Conservation (phyloP, 2,329 filamentous ascomycete genomes). For the Ciborinia camelliae region DNA sequence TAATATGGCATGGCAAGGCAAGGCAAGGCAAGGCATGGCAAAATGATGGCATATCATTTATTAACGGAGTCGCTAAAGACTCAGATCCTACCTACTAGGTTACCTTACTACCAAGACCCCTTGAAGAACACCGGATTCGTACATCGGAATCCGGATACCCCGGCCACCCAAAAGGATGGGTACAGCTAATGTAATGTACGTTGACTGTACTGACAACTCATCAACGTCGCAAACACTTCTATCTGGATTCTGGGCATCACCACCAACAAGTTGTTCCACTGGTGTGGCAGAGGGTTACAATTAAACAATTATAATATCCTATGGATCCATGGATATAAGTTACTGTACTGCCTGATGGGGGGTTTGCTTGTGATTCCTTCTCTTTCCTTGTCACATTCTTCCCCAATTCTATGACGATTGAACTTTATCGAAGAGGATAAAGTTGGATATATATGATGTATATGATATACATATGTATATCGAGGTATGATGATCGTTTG, state of each 20-base stretch:
- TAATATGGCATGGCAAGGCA: no score
- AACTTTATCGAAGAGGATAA: not conserved
- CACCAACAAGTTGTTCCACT: not conserved
- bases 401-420: not conserved
- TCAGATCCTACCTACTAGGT: no score
- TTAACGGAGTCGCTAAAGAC: not conserved
- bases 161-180: slow-evolving; percentile 6
- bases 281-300: not conserved
- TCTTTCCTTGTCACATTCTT: not conserved
- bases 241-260: slow-evolving; percentile 8
- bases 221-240: slow-evolving; percentile 16
- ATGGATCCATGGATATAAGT: no score
- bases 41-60: not conserved
- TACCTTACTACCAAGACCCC: no score
- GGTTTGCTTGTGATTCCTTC: not conserved
- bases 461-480: no score
- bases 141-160: slow-evolving; percentile 1
- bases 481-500: not conserved
- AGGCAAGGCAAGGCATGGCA: no score
- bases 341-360: no score
- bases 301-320: not conserved
- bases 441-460: not conserved
- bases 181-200: not conserved
- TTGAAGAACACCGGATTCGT: not conserved
- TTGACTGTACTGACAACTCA: slow-evolving; percentile 17